These are phyloP conservation scores for Podospora conica DNA, from an alignment of 495 filamentous ascomycete species.

Conservation along the genomic window DNA sequence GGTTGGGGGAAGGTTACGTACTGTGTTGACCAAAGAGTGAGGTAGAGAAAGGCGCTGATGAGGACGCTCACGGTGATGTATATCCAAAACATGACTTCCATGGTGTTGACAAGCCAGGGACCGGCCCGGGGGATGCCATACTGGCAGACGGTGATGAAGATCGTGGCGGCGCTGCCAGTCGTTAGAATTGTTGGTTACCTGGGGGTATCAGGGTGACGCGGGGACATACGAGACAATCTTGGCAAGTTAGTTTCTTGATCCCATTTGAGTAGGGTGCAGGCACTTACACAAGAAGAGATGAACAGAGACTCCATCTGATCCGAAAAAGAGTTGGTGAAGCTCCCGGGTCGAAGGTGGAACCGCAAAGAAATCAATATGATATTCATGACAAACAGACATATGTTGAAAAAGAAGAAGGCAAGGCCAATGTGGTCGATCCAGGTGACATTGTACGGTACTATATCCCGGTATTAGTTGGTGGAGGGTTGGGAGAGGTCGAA, in stretches of 20 bases:
- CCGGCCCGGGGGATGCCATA: slow-evolving; percentile 65
- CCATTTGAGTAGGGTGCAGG: not conserved
- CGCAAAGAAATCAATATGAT: slow-evolving; percentile 59
- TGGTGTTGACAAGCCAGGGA: slow-evolving; percentile 58
- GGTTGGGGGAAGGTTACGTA: slow-evolving; percentile 17
- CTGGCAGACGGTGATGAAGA: slow-evolving; percentile 73
- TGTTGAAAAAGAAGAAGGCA: slow-evolving; percentile 69
- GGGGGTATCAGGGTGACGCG: not conserved
- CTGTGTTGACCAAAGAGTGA: slow-evolving; percentile 61
- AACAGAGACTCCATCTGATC: slow-evolving; percentile 80
- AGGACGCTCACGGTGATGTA: slow-evolving; percentile 59
- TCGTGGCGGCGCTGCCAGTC: slow-evolving; percentile 55
- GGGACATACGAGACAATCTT: slow-evolving; percentile 41
- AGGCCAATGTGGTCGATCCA: slow-evolving; percentile 68
- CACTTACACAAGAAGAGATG: slow-evolving; percentile 59
- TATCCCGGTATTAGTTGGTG: not conserved
- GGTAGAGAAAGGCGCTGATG: slow-evolving; percentile 63
- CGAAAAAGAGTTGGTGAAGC: slow-evolving; percentile 63
- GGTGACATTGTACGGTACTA: slow-evolving; percentile 63
- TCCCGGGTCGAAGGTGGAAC: slow-evolving; percentile 65
- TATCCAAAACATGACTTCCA: slow-evolving; percentile 67
- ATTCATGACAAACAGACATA: slow-evolving; percentile 66
- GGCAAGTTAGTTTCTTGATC: not conserved
- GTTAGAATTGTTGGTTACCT: not conserved
- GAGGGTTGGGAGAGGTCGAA: not conserved